Percentiles rank a stretch among this genome's conserved stretches.
Evolutionary conservation across 805 yeast genomes (phyloP).

Genomic region (Metschnikowia shivogae): DNA sequence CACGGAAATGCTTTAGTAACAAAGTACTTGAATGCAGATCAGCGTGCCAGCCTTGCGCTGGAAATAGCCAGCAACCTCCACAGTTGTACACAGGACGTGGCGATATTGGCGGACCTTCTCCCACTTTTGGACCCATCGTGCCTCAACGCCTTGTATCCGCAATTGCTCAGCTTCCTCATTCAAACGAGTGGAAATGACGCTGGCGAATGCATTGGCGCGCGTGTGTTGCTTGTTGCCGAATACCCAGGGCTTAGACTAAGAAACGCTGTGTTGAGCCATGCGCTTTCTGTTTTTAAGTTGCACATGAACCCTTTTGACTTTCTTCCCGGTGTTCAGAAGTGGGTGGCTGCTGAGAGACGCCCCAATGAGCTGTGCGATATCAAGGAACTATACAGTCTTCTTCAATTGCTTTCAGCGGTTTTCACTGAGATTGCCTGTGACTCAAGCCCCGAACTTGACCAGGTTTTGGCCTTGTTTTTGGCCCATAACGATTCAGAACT

Average conservation of each 20-base stretch:
- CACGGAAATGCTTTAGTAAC: conserved; percentile 5
- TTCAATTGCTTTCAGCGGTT: background rate
- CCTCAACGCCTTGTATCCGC: conserved; percentile 7
- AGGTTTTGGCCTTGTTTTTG: conserved; percentile 29
- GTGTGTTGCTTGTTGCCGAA: background rate
- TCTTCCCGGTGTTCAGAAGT: conserved; percentile 6
- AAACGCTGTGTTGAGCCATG: background rate
- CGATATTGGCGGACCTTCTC: conserved; percentile 12
- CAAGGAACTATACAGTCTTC: background rate
- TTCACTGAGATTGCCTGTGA: background rate
- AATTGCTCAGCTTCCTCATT: conserved; percentile 5
- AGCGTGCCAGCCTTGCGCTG: conserved; percentile 7
- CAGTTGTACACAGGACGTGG: conserved; percentile 8
- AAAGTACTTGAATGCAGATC: conserved; percentile 9
- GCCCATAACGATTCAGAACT: conserved; percentile 36
- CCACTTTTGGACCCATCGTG: conserved; percentile 6
- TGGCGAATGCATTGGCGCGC: background rate
- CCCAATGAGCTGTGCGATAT: background rate
- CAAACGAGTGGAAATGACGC: conserved; percentile 3
- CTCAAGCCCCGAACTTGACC: conserved; percentile 11
- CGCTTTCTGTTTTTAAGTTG: conserved; percentile 5
- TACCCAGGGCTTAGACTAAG: background rate
- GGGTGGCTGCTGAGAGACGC: background rate
- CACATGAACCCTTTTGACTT: conserved; percentile 10
- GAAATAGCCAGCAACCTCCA: conserved; percentile 6